A percentile compares a stretch with the other conserved stretches of the same genome.
These are phyloP conservation scores for Chaetomium strumarium DNA, from an alignment of 2,329 filamentous ascomycete genomes.

Conservation along the genomic window DNA sequence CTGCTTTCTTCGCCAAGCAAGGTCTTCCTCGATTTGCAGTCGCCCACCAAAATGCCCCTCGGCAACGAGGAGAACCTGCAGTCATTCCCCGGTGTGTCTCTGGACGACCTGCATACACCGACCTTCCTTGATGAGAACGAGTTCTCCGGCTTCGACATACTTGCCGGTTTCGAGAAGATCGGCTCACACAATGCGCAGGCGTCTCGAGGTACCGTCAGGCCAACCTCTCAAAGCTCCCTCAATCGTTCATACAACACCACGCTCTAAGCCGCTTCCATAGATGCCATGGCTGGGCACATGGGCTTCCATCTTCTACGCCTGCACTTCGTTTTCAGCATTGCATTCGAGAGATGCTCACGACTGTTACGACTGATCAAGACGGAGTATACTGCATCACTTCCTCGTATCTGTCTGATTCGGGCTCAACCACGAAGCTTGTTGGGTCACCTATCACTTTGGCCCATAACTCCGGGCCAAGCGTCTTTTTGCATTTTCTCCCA, in stretches of 20 bases:
- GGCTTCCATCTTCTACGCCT: not conserved
- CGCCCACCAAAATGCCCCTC: constrained; percentile 33
- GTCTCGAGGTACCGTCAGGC: constrained; percentile 3
- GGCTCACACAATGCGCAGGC: constrained; percentile 39
- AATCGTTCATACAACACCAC: constrained; percentile 33
- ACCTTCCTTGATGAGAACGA: constrained; percentile 58
- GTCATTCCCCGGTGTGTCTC: constrained; percentile 34
- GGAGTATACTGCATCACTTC: not conserved
- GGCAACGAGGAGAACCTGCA: constrained; percentile 35
- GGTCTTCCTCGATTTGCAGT: constrained; percentile 37
- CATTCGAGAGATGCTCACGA: constrained; percentile 1
- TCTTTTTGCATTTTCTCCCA: not conserved
- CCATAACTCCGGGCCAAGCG: too few species aligned
- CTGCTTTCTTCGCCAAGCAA: constrained; percentile 54
- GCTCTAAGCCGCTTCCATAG: constrained; percentile 12
- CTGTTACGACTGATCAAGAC: not conserved
- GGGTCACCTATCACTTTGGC: too few species aligned
- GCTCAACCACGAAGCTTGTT: too few species aligned
- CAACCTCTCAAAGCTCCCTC: constrained; percentile 29
- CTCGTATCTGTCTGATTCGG: constrained; percentile 1
- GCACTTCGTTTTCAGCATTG: not conserved
- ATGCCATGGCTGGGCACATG: not conserved
- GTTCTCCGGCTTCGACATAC: constrained; percentile 59
- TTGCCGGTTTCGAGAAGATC: constrained; percentile 72
- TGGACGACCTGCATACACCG: constrained; percentile 48